Evolutionary conservation across 1,284 basidiomycete species (phyloP).

Genomic region (Lignosus rhinocerotis): DNA sequence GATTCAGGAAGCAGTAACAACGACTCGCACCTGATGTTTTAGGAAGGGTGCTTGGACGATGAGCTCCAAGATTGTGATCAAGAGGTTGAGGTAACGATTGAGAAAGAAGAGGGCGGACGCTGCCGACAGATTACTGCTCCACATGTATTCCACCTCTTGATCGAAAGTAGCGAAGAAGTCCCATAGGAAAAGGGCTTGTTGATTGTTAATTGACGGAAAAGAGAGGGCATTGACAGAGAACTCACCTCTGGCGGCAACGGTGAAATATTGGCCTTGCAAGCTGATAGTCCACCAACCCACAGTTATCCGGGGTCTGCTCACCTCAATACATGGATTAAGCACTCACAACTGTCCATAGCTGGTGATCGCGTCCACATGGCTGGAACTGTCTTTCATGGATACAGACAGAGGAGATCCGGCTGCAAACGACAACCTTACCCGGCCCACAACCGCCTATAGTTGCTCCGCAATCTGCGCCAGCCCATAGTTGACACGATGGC

Average conservation of each 20-base stretch:
- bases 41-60: conserved; percentile 13
- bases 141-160: conserved; percentile 15
- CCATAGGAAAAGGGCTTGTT: conserved; percentile 10
- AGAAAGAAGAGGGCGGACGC: conserved; percentile 13
- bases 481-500: not conserved
- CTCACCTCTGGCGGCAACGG: conserved; percentile 12
- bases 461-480: not conserved
- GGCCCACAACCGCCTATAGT: not conserved
- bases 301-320: too few relatives aligned
- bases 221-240: not conserved
- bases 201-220: not conserved
- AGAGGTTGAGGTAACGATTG: conserved; percentile 21
- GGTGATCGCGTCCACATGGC: conserved; percentile 5
- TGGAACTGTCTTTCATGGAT: conserved; percentile 1
- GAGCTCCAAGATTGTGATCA: conserved; percentile 11
- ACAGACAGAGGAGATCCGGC: not conserved
- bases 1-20: not conserved
- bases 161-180: conserved; percentile 19
- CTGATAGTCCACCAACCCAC: not conserved
- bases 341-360: conserved; percentile 14
- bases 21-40: conserved; percentile 4
- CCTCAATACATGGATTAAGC: not conserved
- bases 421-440: not conserved
- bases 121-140: conserved; percentile 10
- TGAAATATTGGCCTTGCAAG: conserved; percentile 10